These are phyloP conservation scores for Sporopachydermia cereana DNA, from an alignment of 1,139 yeast species.

Conservation along the genomic window DNA sequence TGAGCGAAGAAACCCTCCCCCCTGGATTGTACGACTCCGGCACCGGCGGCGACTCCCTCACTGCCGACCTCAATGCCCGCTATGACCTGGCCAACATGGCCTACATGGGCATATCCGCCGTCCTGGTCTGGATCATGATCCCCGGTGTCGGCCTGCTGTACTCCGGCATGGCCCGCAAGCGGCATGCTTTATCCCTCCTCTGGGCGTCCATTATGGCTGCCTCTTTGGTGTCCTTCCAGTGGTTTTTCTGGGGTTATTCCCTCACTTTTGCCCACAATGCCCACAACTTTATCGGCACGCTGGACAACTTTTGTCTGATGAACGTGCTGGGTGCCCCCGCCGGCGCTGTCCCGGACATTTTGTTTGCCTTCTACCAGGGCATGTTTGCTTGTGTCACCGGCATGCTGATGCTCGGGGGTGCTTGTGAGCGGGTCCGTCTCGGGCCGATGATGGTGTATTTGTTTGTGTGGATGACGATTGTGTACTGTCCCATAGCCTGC, in stretches of 20 bases:
- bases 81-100: conserved; percentile 73
- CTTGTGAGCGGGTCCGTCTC: conserved; percentile 66
- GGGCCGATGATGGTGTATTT: conserved; percentile 36
- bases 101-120: conserved; percentile 72
- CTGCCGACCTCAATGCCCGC: conserved; percentile 60
- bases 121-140: conserved; percentile 84
- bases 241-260: conserved; percentile 98
- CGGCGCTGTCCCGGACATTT: conserved; percentile 72
- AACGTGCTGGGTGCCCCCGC: conserved; percentile 75
- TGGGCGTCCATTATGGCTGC: conserved; percentile 94
- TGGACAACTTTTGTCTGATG: conserved; percentile 69
- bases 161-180: conserved; percentile 84
- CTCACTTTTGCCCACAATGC: conserved; percentile 68
- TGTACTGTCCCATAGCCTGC: conserved; percentile 39
- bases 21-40: conserved; percentile 40
- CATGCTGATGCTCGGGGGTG: conserved; percentile 91
- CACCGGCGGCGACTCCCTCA: conserved; percentile 73
- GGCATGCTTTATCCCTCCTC: conserved; percentile 77
- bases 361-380: conserved; percentile 85
- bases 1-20: conserved; percentile 23
- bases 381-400: conserved; percentile 94
- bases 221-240: conserved; percentile 73
- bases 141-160: conserved; percentile 90
- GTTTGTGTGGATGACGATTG: conserved; percentile 10
- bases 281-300: conserved; percentile 64